Base-by-base conservation (phyloP, 2,329 filamentous ascomycete genomes). In the Parasarocladium wereldwijsianum region DNA sequence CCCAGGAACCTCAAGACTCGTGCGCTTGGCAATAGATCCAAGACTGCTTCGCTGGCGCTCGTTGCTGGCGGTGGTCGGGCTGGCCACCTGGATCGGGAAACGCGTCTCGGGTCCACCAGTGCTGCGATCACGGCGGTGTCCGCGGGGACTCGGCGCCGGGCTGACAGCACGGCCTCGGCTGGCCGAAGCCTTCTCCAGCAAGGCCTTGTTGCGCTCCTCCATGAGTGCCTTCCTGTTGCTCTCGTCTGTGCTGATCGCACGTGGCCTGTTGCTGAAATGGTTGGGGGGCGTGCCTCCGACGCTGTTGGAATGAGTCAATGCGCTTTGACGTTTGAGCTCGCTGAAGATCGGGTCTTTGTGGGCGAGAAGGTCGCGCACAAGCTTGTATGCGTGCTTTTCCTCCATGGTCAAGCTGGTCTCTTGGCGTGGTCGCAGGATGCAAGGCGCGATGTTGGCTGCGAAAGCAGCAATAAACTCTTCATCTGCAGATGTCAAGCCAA, bases 261-360 rank as follows among this genome's bases (percentile, higher is more conserved):
- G 78, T 15, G 82, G 79, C 24, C 84, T 75, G 41, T 63, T 67
- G 38, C 55, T 57, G 11, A 30, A 4, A 18, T 15, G 14, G 20
- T 21, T 21, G 12, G 18, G 13, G 3, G 28, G 28, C 4, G 19
- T 21, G 9, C 25, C 25, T 25, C 45, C 49, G 17, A 65, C 49
- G 2, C 76, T 76, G 24, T 65, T 62, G n/a, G 69, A 68, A 43
- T 79, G 72, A 9, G 66, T 72, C 12, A 81, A 63, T 8, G 70
- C 70, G 24, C 78, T 83, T 49, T 85, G 80, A 42, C 90, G 85
- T 64, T 98, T 98, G 38, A 98, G 66, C 51, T 94, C 90, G 39
- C 78, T 82, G 53, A 98, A 98, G 47, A 98, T 93, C 36, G 81
- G 70, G 37, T 93, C 83, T 55, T 98, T 98, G 61, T 96, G 79